Evolutionary conservation across 805 yeast species (phyloP), one percentile per base, ranked within the genome.

Genomic region (Phaffomyces thermotolerans): DNA sequence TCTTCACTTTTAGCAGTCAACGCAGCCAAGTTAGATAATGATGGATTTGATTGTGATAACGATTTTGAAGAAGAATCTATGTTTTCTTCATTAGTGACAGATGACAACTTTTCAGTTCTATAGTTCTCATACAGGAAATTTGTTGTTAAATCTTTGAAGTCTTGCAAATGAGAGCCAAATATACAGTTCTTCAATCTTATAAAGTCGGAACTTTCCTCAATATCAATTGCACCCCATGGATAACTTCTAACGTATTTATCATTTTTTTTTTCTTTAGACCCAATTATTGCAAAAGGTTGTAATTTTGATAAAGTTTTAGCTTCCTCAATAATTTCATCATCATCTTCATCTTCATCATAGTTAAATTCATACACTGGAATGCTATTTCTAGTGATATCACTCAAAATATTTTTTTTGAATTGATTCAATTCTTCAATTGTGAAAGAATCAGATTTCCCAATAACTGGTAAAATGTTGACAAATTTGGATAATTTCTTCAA

Each of bases 161-260:
- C 93, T 59, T 80, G 84, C 52, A 85, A 67, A 59, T 87, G 95
- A n/a, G 90, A 76, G 7, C 95, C 95, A 57, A 86, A 76, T 34
- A 86, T 60, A 3, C 84, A 91, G 39, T 81, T 74, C 50, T 82
- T 79, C 55, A 86, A 66, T 15, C 75, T 60, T 7, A 71, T 59
- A 56, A 79, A 72, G 54, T 80, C 84, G 34, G 79, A 73, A 46
- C 68, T 65, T 24, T 65, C 62, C 23, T 75, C 71, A 46, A 77
- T 70, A 50, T 73, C 76, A 38, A 77, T 68, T 30, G 68, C 49
- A 9, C 91, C 91, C 93, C 93, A 85, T 27, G 91, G 90, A 54
- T 84, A 84, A 44, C 69, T 66, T 66, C 93, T 76, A 13, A 77
- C 79, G 53, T 76, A 75, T 37, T 78, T 70, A 32, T 74, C 56